These are phyloP conservation scores for Pleomassaria siparia DNA, from an alignment of 2,329 filamentous ascomycete species.

Conservation along the genomic window DNA sequence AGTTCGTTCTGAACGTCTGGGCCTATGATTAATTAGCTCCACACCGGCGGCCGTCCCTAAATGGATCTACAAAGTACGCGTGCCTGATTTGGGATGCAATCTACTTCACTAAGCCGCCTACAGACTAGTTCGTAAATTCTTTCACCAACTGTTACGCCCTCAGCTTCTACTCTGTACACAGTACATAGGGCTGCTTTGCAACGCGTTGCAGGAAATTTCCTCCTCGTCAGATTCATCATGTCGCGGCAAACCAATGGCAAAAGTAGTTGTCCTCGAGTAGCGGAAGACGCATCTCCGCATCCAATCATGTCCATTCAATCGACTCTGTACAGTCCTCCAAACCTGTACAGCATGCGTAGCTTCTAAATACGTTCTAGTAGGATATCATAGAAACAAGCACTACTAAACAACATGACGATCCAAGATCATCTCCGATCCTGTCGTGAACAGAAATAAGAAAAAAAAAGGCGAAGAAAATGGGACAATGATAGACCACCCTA, in stretches of 20 bases:
- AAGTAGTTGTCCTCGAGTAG: not conserved
- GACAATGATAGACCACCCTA: slow-evolving; percentile 7
- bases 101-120: not conserved
- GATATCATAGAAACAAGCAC: slow-evolving; percentile 13
- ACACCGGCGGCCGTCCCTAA: not conserved
- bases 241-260: not conserved
- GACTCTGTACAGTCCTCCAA: not conserved
- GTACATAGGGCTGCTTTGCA: too few relatives aligned
- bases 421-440: not conserved
- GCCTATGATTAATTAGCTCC: not conserved
- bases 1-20: not conserved
- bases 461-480: slow-evolving; percentile 4
- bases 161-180: too few relatives aligned
- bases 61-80: not conserved
- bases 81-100: not conserved
- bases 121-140: not conserved
- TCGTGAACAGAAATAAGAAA: slow-evolving; percentile 4
- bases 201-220: too few relatives aligned
- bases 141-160: too few relatives aligned
- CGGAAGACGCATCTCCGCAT: not conserved
- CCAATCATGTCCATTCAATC: not conserved
- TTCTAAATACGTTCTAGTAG: slow-evolving; percentile 10
- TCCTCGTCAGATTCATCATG: too few relatives aligned
- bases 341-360: not conserved
- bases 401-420: not conserved